These are phyloP conservation scores for Aspergillus terreus DNA, from an alignment of 2,329 filamentous ascomycete species.

Conservation along the genomic window DNA sequence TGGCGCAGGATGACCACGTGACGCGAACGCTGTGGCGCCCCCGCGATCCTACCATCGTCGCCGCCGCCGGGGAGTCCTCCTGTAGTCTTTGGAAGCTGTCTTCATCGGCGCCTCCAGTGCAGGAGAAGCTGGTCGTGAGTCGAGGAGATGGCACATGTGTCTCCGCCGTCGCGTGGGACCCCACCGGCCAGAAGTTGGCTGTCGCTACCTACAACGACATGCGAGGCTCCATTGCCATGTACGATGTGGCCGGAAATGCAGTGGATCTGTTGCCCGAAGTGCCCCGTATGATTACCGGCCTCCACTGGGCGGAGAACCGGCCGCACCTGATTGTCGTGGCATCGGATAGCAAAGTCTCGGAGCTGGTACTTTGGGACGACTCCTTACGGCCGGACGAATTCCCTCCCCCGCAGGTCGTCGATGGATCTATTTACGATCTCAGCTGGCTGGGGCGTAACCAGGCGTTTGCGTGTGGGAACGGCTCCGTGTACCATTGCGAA, in stretches of 20 bases:
- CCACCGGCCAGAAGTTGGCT: conserved; percentile 41
- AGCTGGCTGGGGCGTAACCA: conserved; percentile 37
- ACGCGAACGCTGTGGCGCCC: conserved; percentile 44
- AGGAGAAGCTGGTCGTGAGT: conserved; percentile 35
- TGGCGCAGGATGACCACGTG: conserved; percentile 37
- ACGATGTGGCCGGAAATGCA: conserved; percentile 40
- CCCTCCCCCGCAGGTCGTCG: conserved; percentile 32
- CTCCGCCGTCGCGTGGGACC: conserved; percentile 46
- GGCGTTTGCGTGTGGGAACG: conserved; percentile 39
- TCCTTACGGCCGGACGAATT: conserved; percentile 35
- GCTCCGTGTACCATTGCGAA: conserved; percentile 37
- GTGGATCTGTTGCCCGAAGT: conserved; percentile 45
- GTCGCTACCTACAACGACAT: conserved; percentile 44
- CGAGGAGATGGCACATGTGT: conserved; percentile 34
- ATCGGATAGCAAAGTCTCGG: conserved; percentile 39
- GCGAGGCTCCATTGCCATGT: conserved; percentile 43
- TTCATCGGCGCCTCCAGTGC: conserved; percentile 21
- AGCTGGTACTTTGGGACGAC: conserved; percentile 44
- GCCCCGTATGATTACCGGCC: conserved; percentile 40
- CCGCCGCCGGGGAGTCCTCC: conserved; percentile 41
- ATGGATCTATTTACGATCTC: conserved; percentile 41
- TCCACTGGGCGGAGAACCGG: conserved; percentile 40
- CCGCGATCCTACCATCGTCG: conserved; percentile 39
- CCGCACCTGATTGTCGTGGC: conserved; percentile 41
- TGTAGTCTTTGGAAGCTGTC: conserved; percentile 45